Evolutionary conservation across 371 early-diverging fungal species (phyloP), one percentile per base, ranked within the genome.

Genomic region (Mortierella sp.): DNA sequence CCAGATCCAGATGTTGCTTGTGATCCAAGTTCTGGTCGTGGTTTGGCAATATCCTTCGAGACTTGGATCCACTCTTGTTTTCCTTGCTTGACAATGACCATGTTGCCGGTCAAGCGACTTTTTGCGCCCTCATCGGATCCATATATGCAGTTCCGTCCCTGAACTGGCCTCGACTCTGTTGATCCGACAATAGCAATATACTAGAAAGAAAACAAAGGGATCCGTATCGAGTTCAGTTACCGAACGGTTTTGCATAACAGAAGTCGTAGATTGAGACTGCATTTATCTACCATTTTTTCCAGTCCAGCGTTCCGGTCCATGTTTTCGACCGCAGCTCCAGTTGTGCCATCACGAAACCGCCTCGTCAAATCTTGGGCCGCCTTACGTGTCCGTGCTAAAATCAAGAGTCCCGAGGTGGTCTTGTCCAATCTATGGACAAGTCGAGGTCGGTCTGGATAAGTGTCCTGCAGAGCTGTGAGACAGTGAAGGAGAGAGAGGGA

Each of bases 391-490:
- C 67, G 65, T 4, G 66, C 72, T 9, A 66, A 19, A n/a, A 66
- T 32, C 28, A 72, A 41, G n/a, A 72, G 7, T 8, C 72, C 72
- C 15, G 72, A 61, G 0, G 72, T 72, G 14, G 72, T 66, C 62
- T 30, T 56, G 49, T 72, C 72, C 24, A 72, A 27, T 4, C 72
- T 24, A 19, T 72, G 72, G 19, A 72, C 72, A n/a, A 72, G 39
- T 17, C 67, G 42, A 8, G 72, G 72, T 27, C 52, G 50, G 2
- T 65, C 57, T 19, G 32, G 43, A 23, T 49, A 56, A 4, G 11
- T 48, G 12, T 49, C 50, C 21, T 61, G 60, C 1, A 72, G 44
- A n/a, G 51, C 66, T 71, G 34, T n/a, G n/a, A n/a, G n/a, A n/a
- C n/a, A n/a, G n/a, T 23, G 19, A 50, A 42, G 15, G 28, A 17